Percentiles rank a stretch among this genome's conserved stretches.
These are phyloP conservation scores for Erysimum pusillum DNA, from an alignment of 441 rosid genomes.

Conservation along the genomic window DNA sequence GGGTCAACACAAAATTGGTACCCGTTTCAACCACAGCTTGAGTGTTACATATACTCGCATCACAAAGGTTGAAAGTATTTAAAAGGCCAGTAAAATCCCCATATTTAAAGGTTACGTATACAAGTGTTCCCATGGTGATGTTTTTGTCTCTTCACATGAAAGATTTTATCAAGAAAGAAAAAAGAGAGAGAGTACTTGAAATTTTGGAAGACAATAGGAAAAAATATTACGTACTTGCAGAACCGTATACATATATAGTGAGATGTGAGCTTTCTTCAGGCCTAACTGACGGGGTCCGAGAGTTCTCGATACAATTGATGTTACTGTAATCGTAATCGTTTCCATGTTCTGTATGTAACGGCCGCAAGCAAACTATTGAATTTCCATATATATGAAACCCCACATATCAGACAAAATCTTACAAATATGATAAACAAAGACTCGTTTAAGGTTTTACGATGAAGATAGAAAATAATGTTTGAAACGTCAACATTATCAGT, in stretches of 20 bases:
- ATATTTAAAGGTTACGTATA: slow-evolving; percentile 14
- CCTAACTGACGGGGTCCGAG: slow-evolving; percentile 25
- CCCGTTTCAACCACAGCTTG: slow-evolving; percentile 24
- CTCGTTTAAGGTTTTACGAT: too few species aligned
- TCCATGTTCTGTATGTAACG: slow-evolving; percentile 26
- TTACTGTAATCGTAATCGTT: slow-evolving; percentile 8
- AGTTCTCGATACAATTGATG: slow-evolving; percentile 15
- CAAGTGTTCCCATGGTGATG: slow-evolving; percentile 2
- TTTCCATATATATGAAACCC: not conserved
- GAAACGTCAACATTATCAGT: too few species aligned
- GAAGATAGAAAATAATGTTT: too few species aligned
- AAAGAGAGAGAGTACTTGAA: not conserved
- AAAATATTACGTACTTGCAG: slow-evolving; percentile 26
- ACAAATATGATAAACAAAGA: too few species aligned
- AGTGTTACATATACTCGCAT: slow-evolving; percentile 13
- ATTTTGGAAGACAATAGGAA: not conserved
- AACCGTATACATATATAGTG: slow-evolving; percentile 7
- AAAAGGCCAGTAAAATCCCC: slow-evolving; percentile 34
- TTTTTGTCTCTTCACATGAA: slow-evolving; percentile 24
- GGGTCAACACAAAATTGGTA: slow-evolving; percentile 28
- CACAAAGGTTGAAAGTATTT: slow-evolving; percentile 15
- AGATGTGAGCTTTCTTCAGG: not conserved
- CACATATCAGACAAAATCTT: not conserved
- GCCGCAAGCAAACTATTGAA: not conserved
- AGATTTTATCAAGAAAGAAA: not conserved